phyloP scores from a whole-genome alignment of 805 yeast genomes.

The Schizosaccharomyces japonicus region DNA sequence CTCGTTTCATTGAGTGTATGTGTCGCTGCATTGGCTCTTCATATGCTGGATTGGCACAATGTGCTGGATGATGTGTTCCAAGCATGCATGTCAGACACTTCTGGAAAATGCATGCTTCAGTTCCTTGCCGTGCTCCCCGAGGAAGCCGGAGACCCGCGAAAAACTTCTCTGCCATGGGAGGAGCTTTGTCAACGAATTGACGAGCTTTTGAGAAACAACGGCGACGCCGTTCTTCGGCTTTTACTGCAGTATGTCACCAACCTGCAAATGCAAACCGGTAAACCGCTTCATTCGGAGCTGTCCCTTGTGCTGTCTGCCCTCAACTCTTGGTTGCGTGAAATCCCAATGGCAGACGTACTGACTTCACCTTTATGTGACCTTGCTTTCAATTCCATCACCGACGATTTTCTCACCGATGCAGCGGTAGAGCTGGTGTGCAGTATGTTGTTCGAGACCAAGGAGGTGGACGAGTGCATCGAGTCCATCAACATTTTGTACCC shows the following conservation, averaged over 20 bases:
- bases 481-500: conserved; percentile 43
- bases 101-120: conserved; percentile 34
- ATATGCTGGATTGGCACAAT: conserved; percentile 44
- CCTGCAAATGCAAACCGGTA: conserved; percentile 9
- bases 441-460: conserved; percentile 59
- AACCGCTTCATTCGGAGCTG: conserved; percentile 11
- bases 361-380: conserved; percentile 39
- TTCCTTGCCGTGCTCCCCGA: conserved; percentile 78
- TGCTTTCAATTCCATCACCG: conserved; percentile 35
- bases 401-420: conserved; percentile 51
- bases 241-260: conserved; percentile 29
- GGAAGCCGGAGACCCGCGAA: conserved; percentile 56
- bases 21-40: conserved; percentile 59
- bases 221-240: conserved; percentile 40
- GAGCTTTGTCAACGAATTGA: conserved; percentile 45
- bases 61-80: conserved; percentile 46
- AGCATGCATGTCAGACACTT: conserved; percentile 20
- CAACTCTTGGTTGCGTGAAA: conserved; percentile 76
- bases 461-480: conserved; percentile 26
- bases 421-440: conserved; percentile 72
- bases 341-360: conserved; percentile 49
- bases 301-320: conserved; percentile 45
- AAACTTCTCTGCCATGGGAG: conserved; percentile 56
- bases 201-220: conserved; percentile 40
- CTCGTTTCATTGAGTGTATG: conserved; percentile 65